These are phyloP conservation scores for Schizopora paradoxa DNA, from an alignment of 1,284 basidiomycete genomes.

Conservation along the genomic window DNA sequence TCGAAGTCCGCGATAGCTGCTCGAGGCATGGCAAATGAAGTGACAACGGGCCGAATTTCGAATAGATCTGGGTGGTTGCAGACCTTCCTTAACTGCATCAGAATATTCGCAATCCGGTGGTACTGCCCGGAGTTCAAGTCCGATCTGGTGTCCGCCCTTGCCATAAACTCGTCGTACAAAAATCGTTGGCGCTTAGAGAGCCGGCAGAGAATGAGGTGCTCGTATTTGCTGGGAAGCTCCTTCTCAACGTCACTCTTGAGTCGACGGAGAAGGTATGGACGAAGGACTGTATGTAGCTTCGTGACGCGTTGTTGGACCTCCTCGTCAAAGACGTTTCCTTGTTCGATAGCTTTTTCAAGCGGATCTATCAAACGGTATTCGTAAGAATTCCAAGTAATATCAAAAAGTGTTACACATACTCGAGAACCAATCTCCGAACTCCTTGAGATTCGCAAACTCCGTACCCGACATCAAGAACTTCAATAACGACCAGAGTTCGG, in stretches of 20 bases:
- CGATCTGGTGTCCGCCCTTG: conserved; percentile 81
- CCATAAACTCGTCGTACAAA: conserved; percentile 98
- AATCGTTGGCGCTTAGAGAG: conserved; percentile 94
- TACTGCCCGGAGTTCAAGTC: conserved; percentile 83
- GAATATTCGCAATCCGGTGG: conserved; percentile 91
- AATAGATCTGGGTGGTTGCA: conserved; percentile 97
- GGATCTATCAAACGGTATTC: conserved; percentile 52
- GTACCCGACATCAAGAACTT: conserved; percentile 95
- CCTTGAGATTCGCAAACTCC: conserved; percentile 88
- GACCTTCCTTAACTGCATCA: conserved; percentile 95
- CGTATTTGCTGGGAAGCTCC: conserved; percentile 91
- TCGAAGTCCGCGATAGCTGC: conserved; percentile 83
- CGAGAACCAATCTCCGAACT: conserved; percentile 96
- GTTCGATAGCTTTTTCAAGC: conserved; percentile 90
- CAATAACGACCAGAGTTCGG: conserved; percentile 91
- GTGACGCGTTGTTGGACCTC: conserved; percentile 84
- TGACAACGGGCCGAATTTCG: conserved; percentile 90
- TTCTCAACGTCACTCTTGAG: conserved; percentile 96
- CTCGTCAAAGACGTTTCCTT: conserved; percentile 73
- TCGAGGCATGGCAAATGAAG: conserved; percentile 83
- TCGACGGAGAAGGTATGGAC: conserved; percentile 91
- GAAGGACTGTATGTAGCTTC: conserved; percentile 88
- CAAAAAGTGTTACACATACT: conserved; percentile 54
- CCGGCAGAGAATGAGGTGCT: conserved; percentile 89
- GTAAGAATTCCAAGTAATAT: conserved; percentile 6